phyloP scores from a whole-genome alignment of 2,329 filamentous ascomycete genomes.

The Trichophyton mentagrophytes region DNA sequence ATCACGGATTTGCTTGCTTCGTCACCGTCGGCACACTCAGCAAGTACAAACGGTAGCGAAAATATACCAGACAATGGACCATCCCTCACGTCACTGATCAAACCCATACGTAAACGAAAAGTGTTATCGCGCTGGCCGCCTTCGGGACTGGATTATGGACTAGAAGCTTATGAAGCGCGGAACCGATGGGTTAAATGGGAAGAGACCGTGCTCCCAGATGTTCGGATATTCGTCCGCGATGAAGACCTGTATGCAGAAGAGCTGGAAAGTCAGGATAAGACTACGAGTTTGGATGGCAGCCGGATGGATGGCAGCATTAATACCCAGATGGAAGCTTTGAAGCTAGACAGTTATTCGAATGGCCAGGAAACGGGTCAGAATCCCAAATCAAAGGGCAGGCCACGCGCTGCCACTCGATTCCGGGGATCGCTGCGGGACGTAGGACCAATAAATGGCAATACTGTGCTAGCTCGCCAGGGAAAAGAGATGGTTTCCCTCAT shows the following conservation, averaged over 20 bases:
- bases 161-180: neutral
- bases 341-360: neutral
- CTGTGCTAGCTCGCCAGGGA: constrained; percentile 27
- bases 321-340: neutral
- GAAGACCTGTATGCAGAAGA: neutral
- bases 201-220: neutral
- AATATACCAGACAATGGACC: neutral
- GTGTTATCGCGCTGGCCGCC: constrained; percentile 30
- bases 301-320: neutral
- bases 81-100: constrained; percentile 5
- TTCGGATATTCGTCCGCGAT: neutral
- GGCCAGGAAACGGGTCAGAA: neutral
- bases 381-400: neutral
- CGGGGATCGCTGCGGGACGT: constrained; percentile 7
- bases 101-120: constrained; percentile 22
- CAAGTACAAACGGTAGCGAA: constrained; percentile 4
- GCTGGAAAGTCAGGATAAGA: neutral
- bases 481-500: constrained; percentile 31
- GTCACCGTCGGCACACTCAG: neutral
- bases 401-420: neutral
- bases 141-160: constrained; percentile 25
- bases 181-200: neutral
- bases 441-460: constrained; percentile 11
- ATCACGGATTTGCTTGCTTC: constrained; percentile 2
- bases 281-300: neutral